These are phyloP conservation scores for Cyphellophora attinorum DNA, from an alignment of 2,329 filamentous ascomycete species.

Conservation along the genomic window DNA sequence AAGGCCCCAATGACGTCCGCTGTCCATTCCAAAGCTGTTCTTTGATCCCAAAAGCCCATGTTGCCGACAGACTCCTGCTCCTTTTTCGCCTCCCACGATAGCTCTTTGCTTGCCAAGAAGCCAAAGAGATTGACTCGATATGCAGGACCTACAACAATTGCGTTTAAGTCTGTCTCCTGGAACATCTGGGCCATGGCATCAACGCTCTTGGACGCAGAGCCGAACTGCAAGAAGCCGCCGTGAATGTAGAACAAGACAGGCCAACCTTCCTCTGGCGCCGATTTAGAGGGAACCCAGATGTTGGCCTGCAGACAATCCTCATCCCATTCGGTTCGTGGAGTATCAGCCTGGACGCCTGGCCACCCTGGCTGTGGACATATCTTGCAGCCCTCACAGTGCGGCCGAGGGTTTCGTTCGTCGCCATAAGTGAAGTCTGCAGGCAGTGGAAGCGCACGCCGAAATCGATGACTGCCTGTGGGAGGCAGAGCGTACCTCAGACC, in stretches of 20 bases:
- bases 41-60: constrained; percentile 49
- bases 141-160: constrained; percentile 45
- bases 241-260: constrained; percentile 51
- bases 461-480: no score
- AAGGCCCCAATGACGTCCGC: constrained; percentile 42
- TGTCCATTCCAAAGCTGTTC: constrained; percentile 47
- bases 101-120: constrained; percentile 42
- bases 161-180: constrained; percentile 38
- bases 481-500: no score
- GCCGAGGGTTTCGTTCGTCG: no score
- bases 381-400: no score
- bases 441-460: no score
- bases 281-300: constrained; percentile 6
- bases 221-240: constrained; percentile 49
- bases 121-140: constrained; percentile 50
- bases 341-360: background rate
- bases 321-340: background rate
- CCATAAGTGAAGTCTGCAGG: no score
- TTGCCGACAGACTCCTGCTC: constrained; percentile 35
- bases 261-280: constrained; percentile 32
- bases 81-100: constrained; percentile 31
- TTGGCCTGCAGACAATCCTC: constrained; percentile 9
- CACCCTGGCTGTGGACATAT: constrained; percentile 2
- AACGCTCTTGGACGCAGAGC: constrained; percentile 39
- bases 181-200: constrained; percentile 32